phyloP scores from a whole-genome alignment of 805 yeast genomes.

The Myxozyma mucilagina region DNA sequence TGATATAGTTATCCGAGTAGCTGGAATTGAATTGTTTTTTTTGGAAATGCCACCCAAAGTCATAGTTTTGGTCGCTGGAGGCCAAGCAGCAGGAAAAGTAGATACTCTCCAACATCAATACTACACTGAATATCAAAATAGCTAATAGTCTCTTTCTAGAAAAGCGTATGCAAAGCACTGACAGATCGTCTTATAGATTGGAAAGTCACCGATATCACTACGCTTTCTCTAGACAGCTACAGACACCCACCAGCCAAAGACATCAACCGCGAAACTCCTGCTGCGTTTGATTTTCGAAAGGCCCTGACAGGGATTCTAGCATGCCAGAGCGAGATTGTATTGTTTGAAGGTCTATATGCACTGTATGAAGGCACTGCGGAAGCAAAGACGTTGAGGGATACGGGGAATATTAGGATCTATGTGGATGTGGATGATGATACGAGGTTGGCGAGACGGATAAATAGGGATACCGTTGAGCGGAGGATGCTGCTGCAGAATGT shows the following conservation, averaged over 20 bases:
- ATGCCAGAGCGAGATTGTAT: constrained; percentile 38
- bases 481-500: constrained; percentile 12
- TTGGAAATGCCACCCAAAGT: constrained; percentile 20
- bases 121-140: not conserved
- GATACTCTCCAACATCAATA: not conserved
- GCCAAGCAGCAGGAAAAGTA: constrained; percentile 31
- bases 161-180: constrained; percentile 20
- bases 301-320: constrained; percentile 7
- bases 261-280: constrained; percentile 26
- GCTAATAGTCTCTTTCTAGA: constrained; percentile 5
- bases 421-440: constrained; percentile 85
- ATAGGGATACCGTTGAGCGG: constrained; percentile 20
- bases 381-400: constrained; percentile 32
- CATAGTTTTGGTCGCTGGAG: constrained; percentile 23
- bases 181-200: constrained; percentile 14
- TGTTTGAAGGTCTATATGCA: constrained; percentile 81
- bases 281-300: constrained; percentile 13
- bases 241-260: not conserved
- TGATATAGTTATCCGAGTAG: too few species aligned
- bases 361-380: constrained; percentile 51
- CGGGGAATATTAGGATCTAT: constrained; percentile 69
- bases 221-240: constrained; percentile 12
- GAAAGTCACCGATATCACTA: constrained; percentile 14
- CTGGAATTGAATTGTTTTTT: too few species aligned
- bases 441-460: constrained; percentile 70